Conservation (phyloP, 768 basidiomycete genomes). For the Mycena rosella region DNA sequence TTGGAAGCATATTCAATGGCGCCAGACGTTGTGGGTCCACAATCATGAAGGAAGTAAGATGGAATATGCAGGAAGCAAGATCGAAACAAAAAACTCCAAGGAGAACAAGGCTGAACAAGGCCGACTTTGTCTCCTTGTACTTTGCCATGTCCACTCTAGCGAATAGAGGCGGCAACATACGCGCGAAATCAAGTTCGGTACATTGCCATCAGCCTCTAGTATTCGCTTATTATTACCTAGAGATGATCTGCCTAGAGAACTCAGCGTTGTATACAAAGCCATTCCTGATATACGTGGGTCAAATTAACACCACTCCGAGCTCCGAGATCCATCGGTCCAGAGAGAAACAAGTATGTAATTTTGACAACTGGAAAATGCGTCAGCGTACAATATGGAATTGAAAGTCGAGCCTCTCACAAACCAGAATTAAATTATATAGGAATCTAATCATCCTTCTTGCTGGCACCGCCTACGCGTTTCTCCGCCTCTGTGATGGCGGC, state of each 20-base stretch:
- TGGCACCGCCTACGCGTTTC: conserved; percentile 71
- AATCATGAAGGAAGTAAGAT: too few species aligned
- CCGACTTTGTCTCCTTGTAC: conserved; percentile 10
- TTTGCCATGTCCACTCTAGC: neutral
- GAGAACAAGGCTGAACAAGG: conserved; percentile 12
- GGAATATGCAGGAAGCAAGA: too few species aligned
- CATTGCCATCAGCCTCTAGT: neutral
- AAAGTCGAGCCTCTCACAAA: conserved; percentile 13
- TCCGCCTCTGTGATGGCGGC: conserved; percentile 91
- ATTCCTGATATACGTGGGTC: conserved; percentile 18
- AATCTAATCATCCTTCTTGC: conserved; percentile 83
- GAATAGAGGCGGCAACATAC: neutral
- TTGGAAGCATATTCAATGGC: neutral
- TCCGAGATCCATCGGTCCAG: conserved; percentile 31
- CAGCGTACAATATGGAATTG: neutral
- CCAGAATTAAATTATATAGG: conserved; percentile 25
- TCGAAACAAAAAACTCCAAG: conserved; percentile 1
- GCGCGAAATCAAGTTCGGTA: too few species aligned
- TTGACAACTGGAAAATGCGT: conserved; percentile 17
- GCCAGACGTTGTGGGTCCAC: conserved; percentile 25
- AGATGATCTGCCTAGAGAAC: neutral
- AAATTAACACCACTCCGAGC: conserved; percentile 24
- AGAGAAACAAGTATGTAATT: conserved; percentile 34
- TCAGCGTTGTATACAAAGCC: conserved; percentile 1
- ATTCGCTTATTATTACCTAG: too few species aligned